A percentile compares a stretch with the other conserved stretches of the same genome.
These are phyloP conservation scores for Stevia rebaudiana DNA, from an alignment of 140 eudicot genomes.

Conservation along the genomic window DNA sequence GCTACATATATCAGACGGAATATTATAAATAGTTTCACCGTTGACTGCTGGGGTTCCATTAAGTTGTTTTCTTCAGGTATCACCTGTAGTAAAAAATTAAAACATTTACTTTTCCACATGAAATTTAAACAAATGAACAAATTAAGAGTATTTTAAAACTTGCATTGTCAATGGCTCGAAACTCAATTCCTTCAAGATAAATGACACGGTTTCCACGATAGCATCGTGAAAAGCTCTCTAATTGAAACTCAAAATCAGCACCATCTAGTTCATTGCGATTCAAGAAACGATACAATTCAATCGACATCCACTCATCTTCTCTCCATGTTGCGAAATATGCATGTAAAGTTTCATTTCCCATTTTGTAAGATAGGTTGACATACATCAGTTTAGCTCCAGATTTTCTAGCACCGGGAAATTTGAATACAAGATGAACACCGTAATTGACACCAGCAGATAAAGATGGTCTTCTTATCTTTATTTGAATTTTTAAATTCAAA, in stretches of 20 bases:
- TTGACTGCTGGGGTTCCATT: background rate
- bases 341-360: too few species aligned
- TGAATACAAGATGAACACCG: background rate
- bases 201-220: too few species aligned
- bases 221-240: too few species aligned
- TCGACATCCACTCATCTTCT: too few species aligned
- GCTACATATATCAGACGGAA: background rate
- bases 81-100: background rate
- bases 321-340: too few species aligned
- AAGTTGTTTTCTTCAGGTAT: background rate
- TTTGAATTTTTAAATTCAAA: background rate
- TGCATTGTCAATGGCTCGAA: too few species aligned
- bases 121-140: background rate
- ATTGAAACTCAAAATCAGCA: too few species aligned
- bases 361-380: too few species aligned
- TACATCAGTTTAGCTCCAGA: background rate
- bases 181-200: too few species aligned
- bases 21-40: background rate
- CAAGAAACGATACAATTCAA: too few species aligned
- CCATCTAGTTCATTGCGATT: too few species aligned
- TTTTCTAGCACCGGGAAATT: background rate
- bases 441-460: background rate
- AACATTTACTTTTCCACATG: background rate
- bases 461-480: background rate
- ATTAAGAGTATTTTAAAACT: background rate